Percentiles rank a stretch among this genome's conserved stretches.
These are phyloP conservation scores for Hygrophorus russula DNA, from an alignment of 768 basidiomycete genomes.

Conservation along the genomic window DNA sequence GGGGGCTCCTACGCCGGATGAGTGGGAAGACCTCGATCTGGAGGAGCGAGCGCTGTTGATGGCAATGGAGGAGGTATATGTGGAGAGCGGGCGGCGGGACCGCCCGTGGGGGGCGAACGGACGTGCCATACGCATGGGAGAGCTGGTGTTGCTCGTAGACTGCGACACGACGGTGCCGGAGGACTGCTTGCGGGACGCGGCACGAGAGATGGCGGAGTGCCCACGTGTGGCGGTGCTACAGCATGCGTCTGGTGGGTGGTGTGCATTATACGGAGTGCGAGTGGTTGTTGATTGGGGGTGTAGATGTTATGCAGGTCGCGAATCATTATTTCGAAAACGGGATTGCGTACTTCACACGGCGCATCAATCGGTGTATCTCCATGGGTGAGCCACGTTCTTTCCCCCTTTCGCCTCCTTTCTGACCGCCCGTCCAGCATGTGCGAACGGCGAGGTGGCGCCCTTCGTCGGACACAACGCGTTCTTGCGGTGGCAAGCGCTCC, in stretches of 20 bases:
- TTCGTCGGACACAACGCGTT: conserved; percentile 87
- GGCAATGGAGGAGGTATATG: conserved; percentile 62
- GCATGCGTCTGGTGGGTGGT: conserved; percentile 52
- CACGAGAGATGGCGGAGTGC: conserved; percentile 65
- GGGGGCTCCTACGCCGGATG: conserved; percentile 17
- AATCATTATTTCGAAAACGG: conserved; percentile 87
- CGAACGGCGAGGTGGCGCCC: conserved; percentile 74
- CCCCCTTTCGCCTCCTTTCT: neutral
- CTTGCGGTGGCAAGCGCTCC: conserved; percentile 75
- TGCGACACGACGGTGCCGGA: conserved; percentile 70
- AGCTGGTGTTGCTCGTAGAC: conserved; percentile 71
- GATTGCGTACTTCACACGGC: conserved; percentile 72
- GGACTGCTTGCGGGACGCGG: conserved; percentile 80
- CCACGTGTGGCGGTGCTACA: conserved; percentile 79
- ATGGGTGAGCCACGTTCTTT: neutral
- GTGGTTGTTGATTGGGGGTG: conserved; percentile 11
- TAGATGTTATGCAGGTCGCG: conserved; percentile 76
- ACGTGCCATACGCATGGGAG: conserved; percentile 57
- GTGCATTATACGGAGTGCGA: neutral
- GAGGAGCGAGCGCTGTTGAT: conserved; percentile 64
- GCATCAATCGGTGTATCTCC: conserved; percentile 66
- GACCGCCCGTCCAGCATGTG: conserved; percentile 41
- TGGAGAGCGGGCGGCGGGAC: conserved; percentile 39
- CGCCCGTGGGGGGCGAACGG: conserved; percentile 72
- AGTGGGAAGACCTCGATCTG: conserved; percentile 27